Evolutionary conservation across 345 rosid species (phyloP).

Genomic region (Citrus unshiu): DNA sequence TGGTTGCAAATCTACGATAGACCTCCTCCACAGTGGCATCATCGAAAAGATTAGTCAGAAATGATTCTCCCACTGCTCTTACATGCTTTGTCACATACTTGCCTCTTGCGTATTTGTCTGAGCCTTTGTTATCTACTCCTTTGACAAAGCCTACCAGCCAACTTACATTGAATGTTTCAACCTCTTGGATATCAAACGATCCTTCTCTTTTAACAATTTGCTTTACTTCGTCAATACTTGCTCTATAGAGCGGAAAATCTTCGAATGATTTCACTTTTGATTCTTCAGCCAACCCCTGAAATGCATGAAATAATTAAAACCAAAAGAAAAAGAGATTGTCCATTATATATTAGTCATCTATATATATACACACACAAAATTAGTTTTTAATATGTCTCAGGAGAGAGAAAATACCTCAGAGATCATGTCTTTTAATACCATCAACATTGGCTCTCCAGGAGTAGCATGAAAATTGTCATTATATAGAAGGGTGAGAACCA

Average conservation of each 20-base stretch:
- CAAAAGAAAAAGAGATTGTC: background rate
- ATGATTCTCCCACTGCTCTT: background rate
- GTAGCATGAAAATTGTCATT: background rate
- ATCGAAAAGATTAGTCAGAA: background rate
- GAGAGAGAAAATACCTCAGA: slow-evolving; percentile 6
- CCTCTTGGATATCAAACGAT: background rate
- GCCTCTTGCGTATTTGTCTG: slow-evolving; percentile 3
- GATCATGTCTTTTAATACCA: slow-evolving; percentile 6
- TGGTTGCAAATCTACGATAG: slow-evolving; percentile 3
- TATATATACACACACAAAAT: too few species aligned
- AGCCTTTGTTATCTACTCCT: background rate
- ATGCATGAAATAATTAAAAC: too few species aligned
- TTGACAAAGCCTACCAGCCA: slow-evolving; percentile 6
- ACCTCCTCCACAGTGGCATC: background rate
- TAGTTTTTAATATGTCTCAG: background rate
- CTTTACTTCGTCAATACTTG: slow-evolving; percentile 9
- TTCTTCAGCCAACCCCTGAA: slow-evolving; percentile 8
- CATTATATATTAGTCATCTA: too few species aligned
- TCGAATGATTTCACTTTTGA: slow-evolving; percentile 4
- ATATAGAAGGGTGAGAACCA: slow-evolving; percentile 8
- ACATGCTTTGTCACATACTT: background rate
- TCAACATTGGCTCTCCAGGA: background rate
- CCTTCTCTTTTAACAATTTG: slow-evolving; percentile 8
- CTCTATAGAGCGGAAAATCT: slow-evolving; percentile 1
- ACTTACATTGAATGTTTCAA: background rate